Conservation (phyloP, 371 early-diverging fungal genomes). For the Rhizomucor miehei region DNA sequence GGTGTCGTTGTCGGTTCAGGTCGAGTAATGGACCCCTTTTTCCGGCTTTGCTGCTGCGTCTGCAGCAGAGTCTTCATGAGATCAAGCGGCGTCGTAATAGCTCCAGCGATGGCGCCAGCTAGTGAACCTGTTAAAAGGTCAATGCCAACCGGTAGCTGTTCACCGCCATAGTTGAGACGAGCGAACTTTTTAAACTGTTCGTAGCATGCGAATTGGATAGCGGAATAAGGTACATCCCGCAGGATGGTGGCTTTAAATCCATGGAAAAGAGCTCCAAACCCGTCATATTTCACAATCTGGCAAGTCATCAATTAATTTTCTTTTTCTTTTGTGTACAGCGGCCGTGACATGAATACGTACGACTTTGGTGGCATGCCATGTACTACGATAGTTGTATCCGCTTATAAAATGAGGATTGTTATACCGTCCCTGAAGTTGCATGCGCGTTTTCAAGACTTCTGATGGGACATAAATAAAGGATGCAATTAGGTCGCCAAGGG, state of each 20-base stretch:
- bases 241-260: constrained; percentile 67
- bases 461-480: constrained; percentile 77
- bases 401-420: constrained; percentile 76
- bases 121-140: constrained; percentile 61
- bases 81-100: constrained; percentile 67
- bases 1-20: constrained; percentile 15
- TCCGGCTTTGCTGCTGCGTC: constrained; percentile 49
- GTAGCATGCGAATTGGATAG: constrained; percentile 72
- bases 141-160: constrained; percentile 44
- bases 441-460: constrained; percentile 76
- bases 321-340: too few relatives aligned
- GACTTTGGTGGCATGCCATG: constrained; percentile 69
- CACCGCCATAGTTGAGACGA: constrained; percentile 23
- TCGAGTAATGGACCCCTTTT: constrained; percentile 20
- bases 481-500: constrained; percentile 72
- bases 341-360: constrained; percentile 24
- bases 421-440: constrained; percentile 80
- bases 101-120: constrained; percentile 70
- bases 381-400: constrained; percentile 72
- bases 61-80: constrained; percentile 69
- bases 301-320: background rate
- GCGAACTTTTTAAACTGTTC: constrained; percentile 52
- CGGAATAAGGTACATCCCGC: constrained; percentile 73
- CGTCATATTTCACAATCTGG: constrained; percentile 69
- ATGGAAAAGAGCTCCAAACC: constrained; percentile 60